Conservation (phyloP, 768 basidiomycete genomes). For the Galerina sulciceps region DNA sequence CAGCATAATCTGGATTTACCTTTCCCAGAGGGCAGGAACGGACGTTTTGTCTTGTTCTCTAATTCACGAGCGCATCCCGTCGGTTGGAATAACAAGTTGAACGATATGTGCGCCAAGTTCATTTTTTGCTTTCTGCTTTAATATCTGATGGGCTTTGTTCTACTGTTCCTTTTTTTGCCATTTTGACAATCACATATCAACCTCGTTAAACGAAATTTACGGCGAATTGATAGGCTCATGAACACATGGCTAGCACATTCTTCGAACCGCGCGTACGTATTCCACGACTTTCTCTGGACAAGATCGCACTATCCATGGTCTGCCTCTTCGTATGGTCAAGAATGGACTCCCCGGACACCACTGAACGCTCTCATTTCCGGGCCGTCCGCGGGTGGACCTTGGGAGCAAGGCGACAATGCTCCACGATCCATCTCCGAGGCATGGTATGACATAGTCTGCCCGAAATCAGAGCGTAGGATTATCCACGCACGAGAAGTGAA, state of each 20-base stretch:
- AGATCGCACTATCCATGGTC: slow-evolving; percentile 49
- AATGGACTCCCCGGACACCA: slow-evolving; percentile 38
- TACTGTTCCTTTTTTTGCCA: neutral
- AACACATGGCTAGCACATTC: slow-evolving; percentile 54
- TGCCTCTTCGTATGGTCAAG: slow-evolving; percentile 22
- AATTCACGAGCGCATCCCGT: slow-evolving; percentile 42
- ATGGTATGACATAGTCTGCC: slow-evolving; percentile 53
- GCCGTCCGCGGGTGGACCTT: slow-evolving; percentile 49
- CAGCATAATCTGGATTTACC: slow-evolving; percentile 54
- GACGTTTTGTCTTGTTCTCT: slow-evolving; percentile 54
- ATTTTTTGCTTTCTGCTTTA: neutral
- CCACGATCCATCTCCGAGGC: slow-evolving; percentile 50
- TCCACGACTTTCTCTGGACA: slow-evolving; percentile 52
- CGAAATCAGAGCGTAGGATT: slow-evolving; percentile 38
- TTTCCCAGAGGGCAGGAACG: slow-evolving; percentile 51
- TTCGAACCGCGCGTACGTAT: slow-evolving; percentile 56
- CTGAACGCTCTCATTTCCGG: slow-evolving; percentile 50
- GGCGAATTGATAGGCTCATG: slow-evolving; percentile 42
- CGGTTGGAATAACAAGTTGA: slow-evolving; percentile 60
- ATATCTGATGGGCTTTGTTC: neutral
- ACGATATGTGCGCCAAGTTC: slow-evolving; percentile 46
- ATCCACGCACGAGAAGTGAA: slow-evolving; percentile 46
- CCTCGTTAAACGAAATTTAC: slow-evolving; percentile 2
- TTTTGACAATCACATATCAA: neutral
- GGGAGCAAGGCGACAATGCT: slow-evolving; percentile 41